A percentile compares a stretch with the other conserved stretches of the same genome.
These are phyloP conservation scores for Flagelloscypha sp. DNA, from an alignment of 768 basidiomycete genomes.

Conservation along the genomic window DNA sequence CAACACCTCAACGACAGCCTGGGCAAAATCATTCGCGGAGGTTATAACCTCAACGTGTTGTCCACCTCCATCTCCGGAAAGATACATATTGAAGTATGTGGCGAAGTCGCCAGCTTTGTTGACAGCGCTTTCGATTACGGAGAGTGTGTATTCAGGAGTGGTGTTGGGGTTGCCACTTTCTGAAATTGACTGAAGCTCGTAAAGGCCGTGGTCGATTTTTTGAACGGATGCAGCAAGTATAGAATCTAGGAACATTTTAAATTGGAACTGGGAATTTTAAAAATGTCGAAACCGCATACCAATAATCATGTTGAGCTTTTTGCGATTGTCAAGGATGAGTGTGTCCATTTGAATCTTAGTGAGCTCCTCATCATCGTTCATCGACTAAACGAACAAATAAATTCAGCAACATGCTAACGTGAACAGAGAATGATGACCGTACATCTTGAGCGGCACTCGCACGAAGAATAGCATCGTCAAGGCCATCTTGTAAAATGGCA, in stretches of 20 bases:
- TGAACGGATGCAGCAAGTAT: constrained; percentile 94
- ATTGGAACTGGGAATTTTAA: constrained; percentile 1
- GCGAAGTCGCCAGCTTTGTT: constrained; percentile 97
- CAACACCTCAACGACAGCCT: constrained; percentile 85
- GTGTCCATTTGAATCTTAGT: constrained; percentile 97
- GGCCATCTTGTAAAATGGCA: constrained; percentile 87
- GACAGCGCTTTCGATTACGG: constrained; percentile 95
- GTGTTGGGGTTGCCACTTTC: constrained; percentile 92
- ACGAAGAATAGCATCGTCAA: constrained; percentile 87
- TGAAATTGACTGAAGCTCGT: constrained; percentile 93
- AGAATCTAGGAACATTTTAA: constrained; percentile 56
- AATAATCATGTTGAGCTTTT: constrained; percentile 96
- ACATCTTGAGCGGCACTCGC: constrained; percentile 84
- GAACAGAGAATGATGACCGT: constrained; percentile 12
- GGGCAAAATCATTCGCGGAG: constrained; percentile 92
- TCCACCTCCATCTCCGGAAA: constrained; percentile 80
- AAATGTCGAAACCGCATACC: constrained; percentile 39
- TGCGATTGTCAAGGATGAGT: constrained; percentile 91
- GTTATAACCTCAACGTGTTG: constrained; percentile 98
- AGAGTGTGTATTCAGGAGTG: constrained; percentile 97
- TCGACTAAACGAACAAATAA: constrained; percentile 41
- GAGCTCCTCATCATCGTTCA: constrained; percentile 79
- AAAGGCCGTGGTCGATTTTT: constrained; percentile 95
- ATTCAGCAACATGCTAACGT: constrained; percentile 2
- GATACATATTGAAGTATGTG: constrained; percentile 84